Percentiles rank a stretch among this genome's conserved stretches.
Evolutionary conservation across 2,329 filamentous ascomycete species (phyloP).

Genomic region (Fusarium armeniacum): DNA sequence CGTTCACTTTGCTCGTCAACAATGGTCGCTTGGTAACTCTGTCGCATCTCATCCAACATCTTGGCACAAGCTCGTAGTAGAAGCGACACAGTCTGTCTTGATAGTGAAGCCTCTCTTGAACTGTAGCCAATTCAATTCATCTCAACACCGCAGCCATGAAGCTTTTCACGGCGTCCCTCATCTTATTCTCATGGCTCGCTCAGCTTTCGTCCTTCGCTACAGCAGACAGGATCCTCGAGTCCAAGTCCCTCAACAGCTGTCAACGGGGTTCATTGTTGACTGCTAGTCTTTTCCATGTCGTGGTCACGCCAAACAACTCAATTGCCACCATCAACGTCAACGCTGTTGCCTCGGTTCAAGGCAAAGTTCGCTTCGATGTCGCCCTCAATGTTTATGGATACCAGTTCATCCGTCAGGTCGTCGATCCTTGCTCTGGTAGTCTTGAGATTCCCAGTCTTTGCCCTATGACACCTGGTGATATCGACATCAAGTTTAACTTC

Average conservation of each 20-base stretch:
- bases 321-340: conserved; percentile 80
- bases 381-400: conserved; percentile 87
- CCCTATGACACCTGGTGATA: conserved; percentile 88
- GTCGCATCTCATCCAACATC: conserved; percentile 3
- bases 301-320: conserved; percentile 81
- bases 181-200: conserved; percentile 31
- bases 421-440: conserved; percentile 81
- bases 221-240: conserved; percentile 78
- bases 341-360: conserved; percentile 84
- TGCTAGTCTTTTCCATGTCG: conserved; percentile 88
- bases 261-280: conserved; percentile 87
- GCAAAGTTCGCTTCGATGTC: conserved; percentile 83
- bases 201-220: conserved; percentile 47
- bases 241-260: conserved; percentile 86
- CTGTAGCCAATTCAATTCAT: not conserved
- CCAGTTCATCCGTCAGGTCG: conserved; percentile 71
- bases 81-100: not conserved
- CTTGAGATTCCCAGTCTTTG: conserved; percentile 77
- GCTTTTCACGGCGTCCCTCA: conserved; percentile 17
- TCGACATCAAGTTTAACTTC: conserved; percentile 80
- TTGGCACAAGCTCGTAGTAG: not conserved
- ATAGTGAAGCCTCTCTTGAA: not conserved
- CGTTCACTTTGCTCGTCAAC: not conserved
- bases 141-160: conserved; percentile 27
- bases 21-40: conserved; percentile 7